Evolutionary conservation across 176 grass and related monocot genomes (phyloP).

Genomic region (Guadua angustifolia): DNA sequence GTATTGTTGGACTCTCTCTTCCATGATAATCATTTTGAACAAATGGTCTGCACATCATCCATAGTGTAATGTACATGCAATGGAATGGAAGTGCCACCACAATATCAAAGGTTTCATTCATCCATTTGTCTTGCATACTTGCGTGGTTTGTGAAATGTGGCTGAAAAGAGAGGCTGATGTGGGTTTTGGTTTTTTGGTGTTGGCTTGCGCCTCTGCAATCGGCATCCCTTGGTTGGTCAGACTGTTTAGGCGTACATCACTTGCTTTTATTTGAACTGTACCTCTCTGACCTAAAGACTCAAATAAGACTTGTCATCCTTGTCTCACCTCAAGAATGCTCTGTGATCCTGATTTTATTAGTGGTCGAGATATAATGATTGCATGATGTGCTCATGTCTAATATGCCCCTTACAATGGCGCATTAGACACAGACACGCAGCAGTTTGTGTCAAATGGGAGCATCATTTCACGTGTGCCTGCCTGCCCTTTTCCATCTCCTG

Average conservation of each 20-base stretch:
- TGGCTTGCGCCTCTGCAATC: too few species aligned
- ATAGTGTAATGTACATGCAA: conserved; percentile 26
- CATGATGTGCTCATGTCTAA: conserved; percentile 1
- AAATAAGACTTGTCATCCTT: background rate
- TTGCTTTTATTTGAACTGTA: background rate
- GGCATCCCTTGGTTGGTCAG: background rate
- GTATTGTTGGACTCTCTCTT: conserved; percentile 29
- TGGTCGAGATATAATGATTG: conserved; percentile 18
- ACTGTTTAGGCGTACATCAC: background rate
- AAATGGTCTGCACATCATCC: conserved; percentile 12
- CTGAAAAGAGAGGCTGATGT: background rate
- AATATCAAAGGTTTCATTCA: conserved; percentile 28
- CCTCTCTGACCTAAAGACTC: background rate
- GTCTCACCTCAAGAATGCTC: background rate
- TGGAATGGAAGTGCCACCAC: conserved; percentile 30
- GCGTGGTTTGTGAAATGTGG: background rate
- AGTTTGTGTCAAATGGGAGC: conserved; percentile 28
- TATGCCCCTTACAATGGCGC: conserved; percentile 29
- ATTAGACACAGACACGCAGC: conserved; percentile 31
- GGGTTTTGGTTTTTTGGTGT: background rate
- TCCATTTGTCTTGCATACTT: background rate
- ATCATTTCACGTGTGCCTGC: conserved; percentile 47
- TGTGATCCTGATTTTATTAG: conserved; percentile 22
- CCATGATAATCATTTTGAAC: conserved; percentile 12
- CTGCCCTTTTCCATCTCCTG: conserved; percentile 36